These are phyloP conservation scores for Trichothecium roseum DNA, from an alignment of 2,329 filamentous ascomycete genomes.

Conservation along the genomic window DNA sequence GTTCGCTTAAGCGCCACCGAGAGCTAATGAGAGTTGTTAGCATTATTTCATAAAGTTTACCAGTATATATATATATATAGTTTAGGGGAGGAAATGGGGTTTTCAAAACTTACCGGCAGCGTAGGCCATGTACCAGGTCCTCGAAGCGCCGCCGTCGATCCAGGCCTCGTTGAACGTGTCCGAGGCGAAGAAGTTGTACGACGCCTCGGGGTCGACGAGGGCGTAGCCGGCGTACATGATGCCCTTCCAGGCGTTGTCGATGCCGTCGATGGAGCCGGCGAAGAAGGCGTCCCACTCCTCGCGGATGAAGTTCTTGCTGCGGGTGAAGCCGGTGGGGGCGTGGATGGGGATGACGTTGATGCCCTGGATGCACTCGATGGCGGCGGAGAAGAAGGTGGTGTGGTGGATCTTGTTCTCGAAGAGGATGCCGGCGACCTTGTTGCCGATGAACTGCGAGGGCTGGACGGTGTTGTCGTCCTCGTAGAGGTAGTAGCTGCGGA, in stretches of 20 bases:
- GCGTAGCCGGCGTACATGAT: constrained; percentile 79
- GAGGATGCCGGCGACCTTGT: constrained; percentile 62
- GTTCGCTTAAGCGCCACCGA: background rate
- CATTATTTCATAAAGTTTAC: background rate
- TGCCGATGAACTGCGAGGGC: constrained; percentile 64
- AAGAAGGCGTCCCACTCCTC: constrained; percentile 83
- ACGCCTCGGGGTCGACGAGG: constrained; percentile 57
- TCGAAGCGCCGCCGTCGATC: constrained; percentile 73
- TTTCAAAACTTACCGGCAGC: constrained; percentile 34
- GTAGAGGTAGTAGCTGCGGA: constrained; percentile 79
- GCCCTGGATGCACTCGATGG: constrained; percentile 62
- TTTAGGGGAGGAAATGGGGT: background rate
- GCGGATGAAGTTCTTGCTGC: constrained; percentile 57
- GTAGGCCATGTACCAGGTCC: constrained; percentile 79
- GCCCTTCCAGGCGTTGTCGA: constrained; percentile 74
- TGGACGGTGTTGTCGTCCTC: constrained; percentile 55
- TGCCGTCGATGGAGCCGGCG: constrained; percentile 46
- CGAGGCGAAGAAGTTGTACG: constrained; percentile 67
- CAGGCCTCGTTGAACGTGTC: constrained; percentile 55
- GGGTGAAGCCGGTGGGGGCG: constrained; percentile 56
- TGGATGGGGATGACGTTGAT: constrained; percentile 78
- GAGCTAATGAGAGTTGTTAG: background rate
- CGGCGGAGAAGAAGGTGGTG: constrained; percentile 75
- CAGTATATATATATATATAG: background rate
- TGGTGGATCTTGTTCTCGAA: constrained; percentile 97